Evolutionary conservation across 73 alveolate species (phyloP).

Genomic region (Vitrella brassicaformis): DNA sequence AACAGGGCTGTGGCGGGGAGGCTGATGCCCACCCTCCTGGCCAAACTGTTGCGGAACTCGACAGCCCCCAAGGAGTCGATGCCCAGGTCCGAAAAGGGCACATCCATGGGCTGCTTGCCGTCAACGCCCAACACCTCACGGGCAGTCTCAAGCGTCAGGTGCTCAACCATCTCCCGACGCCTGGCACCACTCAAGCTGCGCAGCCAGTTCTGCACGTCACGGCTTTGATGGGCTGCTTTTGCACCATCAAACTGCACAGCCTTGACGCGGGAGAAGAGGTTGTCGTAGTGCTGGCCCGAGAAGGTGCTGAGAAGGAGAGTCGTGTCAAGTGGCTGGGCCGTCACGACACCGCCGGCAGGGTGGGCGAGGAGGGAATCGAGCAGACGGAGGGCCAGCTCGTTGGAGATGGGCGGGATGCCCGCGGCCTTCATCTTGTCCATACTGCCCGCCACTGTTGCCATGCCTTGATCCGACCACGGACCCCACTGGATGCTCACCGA

Average conservation of each 20-base stretch:
- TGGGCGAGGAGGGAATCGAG: background rate
- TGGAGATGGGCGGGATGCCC: background rate
- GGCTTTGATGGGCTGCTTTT: too few species aligned
- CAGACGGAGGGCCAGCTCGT: background rate
- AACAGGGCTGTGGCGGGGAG: constrained; percentile 29
- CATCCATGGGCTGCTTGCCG: background rate
- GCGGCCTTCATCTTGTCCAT: background rate
- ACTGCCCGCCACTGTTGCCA: constrained; percentile 10
- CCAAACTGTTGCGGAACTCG: constrained; percentile 27
- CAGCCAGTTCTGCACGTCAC: too few species aligned
- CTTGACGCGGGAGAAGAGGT: too few species aligned
- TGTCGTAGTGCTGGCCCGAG: background rate
- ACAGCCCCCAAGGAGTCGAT: constrained; percentile 30
- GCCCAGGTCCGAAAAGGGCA: background rate
- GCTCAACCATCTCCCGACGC: background rate
- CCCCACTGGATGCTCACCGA: constrained; percentile 23
- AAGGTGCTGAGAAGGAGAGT: background rate
- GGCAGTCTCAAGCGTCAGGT: background rate
- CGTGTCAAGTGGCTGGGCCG: background rate
- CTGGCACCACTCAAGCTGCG: background rate
- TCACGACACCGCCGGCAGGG: background rate
- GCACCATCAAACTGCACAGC: too few species aligned
- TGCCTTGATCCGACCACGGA: constrained; percentile 17
- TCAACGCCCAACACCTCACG: background rate
- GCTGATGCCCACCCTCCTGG: constrained; percentile 9